phyloP scores from a whole-genome alignment of 2,329 filamentous ascomycete genomes.

The Bipolaris victoriae region DNA sequence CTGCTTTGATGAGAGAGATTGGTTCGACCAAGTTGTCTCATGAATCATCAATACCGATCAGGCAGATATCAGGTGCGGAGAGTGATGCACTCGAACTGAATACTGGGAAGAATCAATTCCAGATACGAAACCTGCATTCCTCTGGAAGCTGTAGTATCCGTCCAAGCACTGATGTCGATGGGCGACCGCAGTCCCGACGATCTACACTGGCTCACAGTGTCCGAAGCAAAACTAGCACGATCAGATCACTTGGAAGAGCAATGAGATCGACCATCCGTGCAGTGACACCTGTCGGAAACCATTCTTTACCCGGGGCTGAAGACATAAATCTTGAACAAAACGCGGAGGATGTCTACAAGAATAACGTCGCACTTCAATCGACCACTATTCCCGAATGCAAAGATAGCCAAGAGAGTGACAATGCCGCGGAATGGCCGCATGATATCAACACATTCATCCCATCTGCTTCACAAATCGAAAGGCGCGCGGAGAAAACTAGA shows the following conservation, averaged over 20 bases:
- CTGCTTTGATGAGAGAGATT: constrained; percentile 46
- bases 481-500: constrained; percentile 47
- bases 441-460: constrained; percentile 31
- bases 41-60: neutral
- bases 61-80: constrained; percentile 26
- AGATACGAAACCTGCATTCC: constrained; percentile 18
- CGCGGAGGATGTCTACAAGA: constrained; percentile 14
- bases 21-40: constrained; percentile 23
- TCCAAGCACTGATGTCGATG: constrained; percentile 17
- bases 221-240: constrained; percentile 36
- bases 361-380: constrained; percentile 14
- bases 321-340: constrained; percentile 10
- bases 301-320: constrained; percentile 14
- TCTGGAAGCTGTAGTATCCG: constrained; percentile 18
- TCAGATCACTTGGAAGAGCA: constrained; percentile 34
- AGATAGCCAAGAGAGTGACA: neutral
- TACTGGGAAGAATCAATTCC: constrained; percentile 23
- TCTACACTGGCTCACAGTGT: constrained; percentile 20
- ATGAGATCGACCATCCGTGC: constrained; percentile 48
- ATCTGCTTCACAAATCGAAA: constrained; percentile 49
- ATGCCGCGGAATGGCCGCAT: neutral
- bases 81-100: constrained; percentile 39
- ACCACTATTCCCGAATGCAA: constrained; percentile 9
- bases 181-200: constrained; percentile 15
- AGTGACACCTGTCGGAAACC: constrained; percentile 41